phyloP scores from a whole-genome alignment of 352 stramenopile genomes.

The Phytophthora aleatoria region DNA sequence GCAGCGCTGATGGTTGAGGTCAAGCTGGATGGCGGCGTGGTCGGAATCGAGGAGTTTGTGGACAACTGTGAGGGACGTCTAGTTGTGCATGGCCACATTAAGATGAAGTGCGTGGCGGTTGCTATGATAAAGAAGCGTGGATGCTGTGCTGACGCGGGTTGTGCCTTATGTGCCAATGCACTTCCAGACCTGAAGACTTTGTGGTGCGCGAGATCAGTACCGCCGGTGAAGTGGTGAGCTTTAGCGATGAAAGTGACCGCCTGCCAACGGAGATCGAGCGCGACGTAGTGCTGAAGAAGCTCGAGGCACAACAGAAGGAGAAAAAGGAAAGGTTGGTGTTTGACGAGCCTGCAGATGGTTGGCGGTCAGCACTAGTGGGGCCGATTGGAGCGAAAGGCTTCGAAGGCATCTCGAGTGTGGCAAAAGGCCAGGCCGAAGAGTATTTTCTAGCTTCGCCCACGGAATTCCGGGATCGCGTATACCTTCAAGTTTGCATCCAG shows the following conservation, averaged over 20 bases:
- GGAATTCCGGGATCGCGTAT: slow-evolving; percentile 65
- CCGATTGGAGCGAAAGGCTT: slow-evolving; percentile 28
- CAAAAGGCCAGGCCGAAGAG: slow-evolving; percentile 17
- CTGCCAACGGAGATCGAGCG: slow-evolving; percentile 45
- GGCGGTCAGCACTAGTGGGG: slow-evolving; percentile 45
- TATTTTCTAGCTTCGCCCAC: slow-evolving; percentile 42
- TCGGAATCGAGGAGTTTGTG: slow-evolving; percentile 61
- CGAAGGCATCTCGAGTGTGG: slow-evolving; percentile 31
- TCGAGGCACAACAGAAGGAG: slow-evolving; percentile 36
- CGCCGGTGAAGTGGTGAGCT: slow-evolving; percentile 41
- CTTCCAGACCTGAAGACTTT: slow-evolving; percentile 58
- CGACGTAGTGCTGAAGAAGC: slow-evolving; percentile 35
- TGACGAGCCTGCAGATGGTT: slow-evolving; percentile 51
- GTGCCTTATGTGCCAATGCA: slow-evolving; percentile 4
- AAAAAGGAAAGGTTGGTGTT: slow-evolving; percentile 60
- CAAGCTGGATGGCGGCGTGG: slow-evolving; percentile 24
- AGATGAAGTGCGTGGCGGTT: slow-evolving; percentile 45
- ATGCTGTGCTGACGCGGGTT: background rate
- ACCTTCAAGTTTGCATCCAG: slow-evolving; percentile 72
- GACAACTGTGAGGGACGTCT: slow-evolving; percentile 9
- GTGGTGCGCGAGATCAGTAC: slow-evolving; percentile 70
- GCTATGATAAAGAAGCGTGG: background rate
- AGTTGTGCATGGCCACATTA: slow-evolving; percentile 44
- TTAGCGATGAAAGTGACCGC: slow-evolving; percentile 30
- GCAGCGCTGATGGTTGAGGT: background rate